Percentiles rank a stretch among this genome's conserved stretches.
Conservation (phyloP, 768 basidiomycete species). For the Xerocomus brunneocitrinus region DNA sequence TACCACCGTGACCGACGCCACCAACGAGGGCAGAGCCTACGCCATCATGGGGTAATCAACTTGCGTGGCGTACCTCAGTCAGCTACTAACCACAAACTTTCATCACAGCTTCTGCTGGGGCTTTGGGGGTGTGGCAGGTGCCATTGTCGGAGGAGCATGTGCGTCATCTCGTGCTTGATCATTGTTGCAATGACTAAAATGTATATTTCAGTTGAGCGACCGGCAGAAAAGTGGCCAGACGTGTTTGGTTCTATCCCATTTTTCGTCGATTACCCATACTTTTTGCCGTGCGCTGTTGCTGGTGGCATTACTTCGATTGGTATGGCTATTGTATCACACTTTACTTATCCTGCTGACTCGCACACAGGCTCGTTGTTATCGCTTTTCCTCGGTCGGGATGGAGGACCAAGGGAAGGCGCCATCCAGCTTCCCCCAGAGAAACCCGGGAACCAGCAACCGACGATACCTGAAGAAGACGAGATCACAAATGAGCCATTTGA, state of each 20-base stretch:
- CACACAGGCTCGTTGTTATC: slow-evolving; percentile 74
- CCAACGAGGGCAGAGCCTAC: slow-evolving; percentile 93
- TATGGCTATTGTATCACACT: slow-evolving; percentile 25
- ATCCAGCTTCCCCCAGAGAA: slow-evolving; percentile 86
- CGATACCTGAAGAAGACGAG: slow-evolving; percentile 70
- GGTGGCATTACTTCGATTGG: slow-evolving; percentile 70
- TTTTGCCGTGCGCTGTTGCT: slow-evolving; percentile 81
- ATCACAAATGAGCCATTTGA: slow-evolving; percentile 42
- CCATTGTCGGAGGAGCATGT: slow-evolving; percentile 83
- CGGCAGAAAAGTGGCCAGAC: slow-evolving; percentile 81
- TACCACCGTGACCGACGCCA: slow-evolving; percentile 80
- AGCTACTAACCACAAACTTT: neutral
- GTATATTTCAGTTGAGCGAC: slow-evolving; percentile 61
- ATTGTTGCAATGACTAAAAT: slow-evolving; percentile 6
- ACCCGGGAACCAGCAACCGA: slow-evolving; percentile 35
- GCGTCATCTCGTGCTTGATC: slow-evolving; percentile 28
- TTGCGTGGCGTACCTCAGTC: neutral
- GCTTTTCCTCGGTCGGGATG: slow-evolving; percentile 87
- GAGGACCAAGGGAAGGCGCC: slow-evolving; percentile 80
- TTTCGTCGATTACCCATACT: slow-evolving; percentile 82
- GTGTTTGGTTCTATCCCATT: slow-evolving; percentile 61
- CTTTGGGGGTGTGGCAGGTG: slow-evolving; percentile 89
- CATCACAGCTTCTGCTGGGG: slow-evolving; percentile 84
- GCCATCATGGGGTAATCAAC: slow-evolving; percentile 72
- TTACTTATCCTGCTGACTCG: neutral